phyloP scores from a whole-genome alignment of 2,329 filamentous ascomycete species.

The Corynespora cassiicola region DNA sequence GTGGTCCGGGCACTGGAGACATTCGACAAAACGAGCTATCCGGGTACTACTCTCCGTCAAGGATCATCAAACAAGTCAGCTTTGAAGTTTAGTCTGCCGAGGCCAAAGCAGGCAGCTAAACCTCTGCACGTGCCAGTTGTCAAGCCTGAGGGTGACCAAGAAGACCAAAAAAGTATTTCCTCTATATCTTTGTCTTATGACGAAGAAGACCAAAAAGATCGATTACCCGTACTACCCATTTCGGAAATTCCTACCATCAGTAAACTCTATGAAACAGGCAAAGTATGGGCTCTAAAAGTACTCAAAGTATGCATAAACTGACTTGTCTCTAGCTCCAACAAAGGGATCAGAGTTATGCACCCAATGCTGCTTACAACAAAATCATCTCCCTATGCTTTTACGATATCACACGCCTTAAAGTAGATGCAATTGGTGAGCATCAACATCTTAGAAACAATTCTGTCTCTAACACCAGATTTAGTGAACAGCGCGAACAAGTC shows the following conservation, averaged over 20 bases:
- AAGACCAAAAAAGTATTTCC: constrained; percentile 14
- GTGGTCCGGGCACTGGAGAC: constrained; percentile 19
- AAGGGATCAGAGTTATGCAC: constrained; percentile 32
- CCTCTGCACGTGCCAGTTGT: constrained; percentile 3
- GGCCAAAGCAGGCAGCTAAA: background rate
- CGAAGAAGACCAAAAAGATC: constrained; percentile 5
- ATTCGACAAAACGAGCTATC: constrained; percentile 23
- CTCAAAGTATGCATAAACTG: too few relatives aligned
- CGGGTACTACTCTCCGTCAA: constrained; percentile 20
- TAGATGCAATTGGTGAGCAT: constrained; percentile 45
- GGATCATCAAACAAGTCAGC: constrained; percentile 16
- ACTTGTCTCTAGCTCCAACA: too few relatives aligned
- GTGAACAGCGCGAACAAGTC: constrained; percentile 35
- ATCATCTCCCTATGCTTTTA: constrained; percentile 36
- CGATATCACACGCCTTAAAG: constrained; percentile 38
- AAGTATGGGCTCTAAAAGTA: too few relatives aligned
- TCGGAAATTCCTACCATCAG: constrained; percentile 33
- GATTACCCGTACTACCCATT: constrained; percentile 14
- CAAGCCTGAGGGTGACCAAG: constrained; percentile 1
- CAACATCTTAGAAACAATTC: too few relatives aligned
- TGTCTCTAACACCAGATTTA: too few relatives aligned
- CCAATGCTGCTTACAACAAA: constrained; percentile 37
- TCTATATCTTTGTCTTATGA: constrained; percentile 16
- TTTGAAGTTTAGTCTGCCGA: constrained; percentile 24
- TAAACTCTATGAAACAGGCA: constrained; percentile 31